Evolutionary conservation across 495 filamentous ascomycete species (phyloP), one percentile per base, ranked within the genome.

Genomic region (Aspergillus campestris): DNA sequence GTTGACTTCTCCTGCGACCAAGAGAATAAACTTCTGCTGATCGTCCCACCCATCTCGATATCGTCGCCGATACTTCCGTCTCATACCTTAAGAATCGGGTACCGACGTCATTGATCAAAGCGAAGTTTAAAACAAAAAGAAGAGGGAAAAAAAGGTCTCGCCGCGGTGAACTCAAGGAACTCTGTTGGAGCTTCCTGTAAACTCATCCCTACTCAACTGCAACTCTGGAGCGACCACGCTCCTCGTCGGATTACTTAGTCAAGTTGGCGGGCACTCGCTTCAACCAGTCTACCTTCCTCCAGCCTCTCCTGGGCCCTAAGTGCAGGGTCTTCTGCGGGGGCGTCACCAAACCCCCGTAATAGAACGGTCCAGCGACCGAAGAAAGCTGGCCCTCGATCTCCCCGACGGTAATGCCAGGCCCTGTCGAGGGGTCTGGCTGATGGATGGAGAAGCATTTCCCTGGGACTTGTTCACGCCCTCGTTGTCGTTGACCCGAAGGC

Each of bases 271-370:
- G 85, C 73, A 76, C 81, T 79, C 82, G 69, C 68, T 75, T 74
- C 66, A 67, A 73, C 64, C 69, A 80, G 75, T 83, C 87, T 69
- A 87, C 86, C 61, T 86, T 87, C 76, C 72, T 83, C 60, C 85
- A 87, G 77, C 91, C 90, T 77, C 87, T 95, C 67, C 84, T 94
- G 58, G 89, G 89, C 74, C 90, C 92, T 64, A 79, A 81, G 58
- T 77, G 80, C 71, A 82, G 89, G 88, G 86, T 87, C 78, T 90
- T 92, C 71, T 79, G 81, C 76, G 89, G 92, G 82, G 88, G 85
- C 76, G 86, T 90, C 74, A 92, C 89, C 75, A 90, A 92, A 77
- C 92, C 92, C 61, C 92, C 92, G 75, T 98, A 97, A 96, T 70
- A 90, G 70, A 75, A 59, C 70, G 71, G 75, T 56, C 44, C 42